Base-by-base conservation (phyloP, 257 asterid species). In the Scutellaria baicalensis region DNA sequence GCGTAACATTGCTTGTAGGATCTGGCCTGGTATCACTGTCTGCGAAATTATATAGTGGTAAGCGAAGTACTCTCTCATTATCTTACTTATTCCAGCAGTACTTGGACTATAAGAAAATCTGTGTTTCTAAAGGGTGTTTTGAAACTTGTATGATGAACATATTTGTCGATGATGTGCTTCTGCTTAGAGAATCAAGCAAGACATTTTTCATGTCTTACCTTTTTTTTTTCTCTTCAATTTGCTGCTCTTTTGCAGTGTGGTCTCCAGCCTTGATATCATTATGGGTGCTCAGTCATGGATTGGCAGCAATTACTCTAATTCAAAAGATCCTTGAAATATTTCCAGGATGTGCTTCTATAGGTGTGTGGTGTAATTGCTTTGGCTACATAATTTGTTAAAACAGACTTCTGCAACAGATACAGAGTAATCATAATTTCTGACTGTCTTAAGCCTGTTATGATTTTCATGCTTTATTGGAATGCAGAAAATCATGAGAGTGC, bases 261-360 rank as follows among this genome's bases (percentile, higher is more conserved):
- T 66, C 74, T 79, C 69, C 78, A 56, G 75, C 69, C 59, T 23
- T 85, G 64, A 72, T 83, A 74, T 74, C 81, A 21, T 70, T 85
- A 20, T 94, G 95, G 93, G 85, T 85, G 61, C 78, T 83, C 76
- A 71, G 76, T 77, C 98, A 89, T 78, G 98, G 97, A 58, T 65
- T 82, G 20, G 90, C 85, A 42, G 88, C 97, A 11, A 81, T 83
- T 33, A 59, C 71, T 55, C 75, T 94, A 71, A 86, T 91, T 75
- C 86, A 84, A 84, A 83, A 80, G 36, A 79, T 89, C 54, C 95
- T 94, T 68, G 77, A 50, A 65, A 81, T 81, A 43, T 94, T 91
- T 79, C 98, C 98, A n/a, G 89, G 89, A 66, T 94, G 99, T 62
- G 87, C 92, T 80, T 89, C 99, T 72, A 85, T 89, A 76, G 99